Conservation (phyloP, 228 moss, liverwort and hornwort species). For the Sphagnum magellanicum region DNA sequence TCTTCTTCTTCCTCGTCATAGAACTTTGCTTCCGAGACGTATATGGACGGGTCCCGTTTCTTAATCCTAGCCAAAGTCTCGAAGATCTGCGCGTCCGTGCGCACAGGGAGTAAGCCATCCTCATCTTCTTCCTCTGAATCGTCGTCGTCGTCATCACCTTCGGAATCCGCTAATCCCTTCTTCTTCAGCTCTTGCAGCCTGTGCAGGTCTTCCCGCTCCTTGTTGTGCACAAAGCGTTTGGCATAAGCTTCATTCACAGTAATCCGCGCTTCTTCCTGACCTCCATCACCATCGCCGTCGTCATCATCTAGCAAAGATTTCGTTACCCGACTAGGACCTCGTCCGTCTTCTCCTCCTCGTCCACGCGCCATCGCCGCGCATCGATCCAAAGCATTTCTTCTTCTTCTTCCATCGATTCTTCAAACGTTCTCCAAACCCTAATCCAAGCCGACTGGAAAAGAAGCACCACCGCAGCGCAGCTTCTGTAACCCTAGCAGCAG, state of each 20-base stretch:
- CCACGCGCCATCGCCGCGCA: constrained; percentile 1
- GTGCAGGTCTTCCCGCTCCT: constrained; percentile 86
- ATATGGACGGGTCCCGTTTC: constrained; percentile 77
- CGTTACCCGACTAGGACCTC: constrained; percentile 8
- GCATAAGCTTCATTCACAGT: constrained; percentile 70
- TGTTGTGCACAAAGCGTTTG: constrained; percentile 69
- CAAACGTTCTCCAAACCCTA: no score
- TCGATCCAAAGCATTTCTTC: no score
- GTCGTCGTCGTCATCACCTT: constrained; percentile 46
- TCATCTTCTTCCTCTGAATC: constrained; percentile 76
- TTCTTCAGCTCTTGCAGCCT: constrained; percentile 83
- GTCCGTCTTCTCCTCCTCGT: constrained; percentile 3
- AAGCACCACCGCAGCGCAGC: no score
- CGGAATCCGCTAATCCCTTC: constrained; percentile 48
- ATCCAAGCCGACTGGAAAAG: no score
- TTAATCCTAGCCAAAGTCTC: constrained; percentile 82
- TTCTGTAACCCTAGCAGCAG: no score
- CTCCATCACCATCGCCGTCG: constrained; percentile 25
- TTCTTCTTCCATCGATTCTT: no score
- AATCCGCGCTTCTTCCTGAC: constrained; percentile 31
- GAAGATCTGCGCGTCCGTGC: constrained; percentile 65
- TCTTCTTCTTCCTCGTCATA: constrained; percentile 56
- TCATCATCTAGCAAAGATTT: constrained; percentile 50
- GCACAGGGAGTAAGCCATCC: constrained; percentile 49
- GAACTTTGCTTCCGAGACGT: constrained; percentile 58